Conservation (phyloP, 441 rosid species). For the Theobroma grandiflorum region DNA sequence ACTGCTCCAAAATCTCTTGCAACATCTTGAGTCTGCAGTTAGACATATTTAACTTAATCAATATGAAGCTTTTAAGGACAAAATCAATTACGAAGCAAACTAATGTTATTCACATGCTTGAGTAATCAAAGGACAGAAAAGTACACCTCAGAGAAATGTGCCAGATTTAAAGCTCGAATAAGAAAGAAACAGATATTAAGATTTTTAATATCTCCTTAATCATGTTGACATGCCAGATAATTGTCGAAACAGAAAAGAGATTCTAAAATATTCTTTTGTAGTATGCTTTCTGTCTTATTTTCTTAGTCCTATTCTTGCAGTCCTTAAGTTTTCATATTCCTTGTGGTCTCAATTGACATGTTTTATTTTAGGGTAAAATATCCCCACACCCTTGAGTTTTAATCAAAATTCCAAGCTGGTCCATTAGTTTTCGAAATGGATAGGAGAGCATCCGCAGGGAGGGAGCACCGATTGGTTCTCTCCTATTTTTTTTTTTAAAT, state of each 20-base stretch:
- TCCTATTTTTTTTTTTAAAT: too few relatives aligned
- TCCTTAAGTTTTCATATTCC: background rate
- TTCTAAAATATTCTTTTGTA: background rate
- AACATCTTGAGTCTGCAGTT: conserved; percentile 77
- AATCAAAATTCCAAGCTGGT: too few relatives aligned
- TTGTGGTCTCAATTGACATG: background rate
- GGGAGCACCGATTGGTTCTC: too few relatives aligned
- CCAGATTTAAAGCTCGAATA: background rate
- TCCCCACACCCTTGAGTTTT: too few relatives aligned
- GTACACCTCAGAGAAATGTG: background rate
- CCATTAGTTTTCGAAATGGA: too few relatives aligned
- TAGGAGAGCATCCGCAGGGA: too few relatives aligned
- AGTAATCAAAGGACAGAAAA: background rate
- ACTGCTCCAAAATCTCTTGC: conserved; percentile 83
- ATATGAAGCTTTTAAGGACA: conserved; percentile 14
- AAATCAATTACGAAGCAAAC: background rate
- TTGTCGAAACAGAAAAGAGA: background rate
- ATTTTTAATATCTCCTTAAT: background rate
- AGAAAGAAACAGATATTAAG: background rate
- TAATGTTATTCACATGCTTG: background rate
- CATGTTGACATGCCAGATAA: background rate
- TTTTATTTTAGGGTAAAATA: background rate
- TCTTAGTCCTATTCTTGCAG: background rate
- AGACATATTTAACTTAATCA: conserved; percentile 12
- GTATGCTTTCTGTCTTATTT: conserved; percentile 2